Conservation (phyloP, 768 basidiomycete species). For the Coprinopsis strossmayeri region DNA sequence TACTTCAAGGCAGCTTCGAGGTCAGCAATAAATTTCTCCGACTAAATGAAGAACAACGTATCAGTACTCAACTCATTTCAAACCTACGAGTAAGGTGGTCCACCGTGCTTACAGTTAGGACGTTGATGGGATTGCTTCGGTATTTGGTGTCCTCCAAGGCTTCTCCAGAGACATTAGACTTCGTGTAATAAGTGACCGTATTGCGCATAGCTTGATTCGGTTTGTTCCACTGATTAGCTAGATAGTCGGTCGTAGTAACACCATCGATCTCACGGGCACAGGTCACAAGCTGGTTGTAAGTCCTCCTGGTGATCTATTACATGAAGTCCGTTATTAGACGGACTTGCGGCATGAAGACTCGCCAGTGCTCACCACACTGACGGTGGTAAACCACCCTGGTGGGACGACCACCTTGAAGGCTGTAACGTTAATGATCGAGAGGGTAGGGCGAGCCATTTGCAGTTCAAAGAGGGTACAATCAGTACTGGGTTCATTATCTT, state of each 20-base stretch:
- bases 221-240: neutral
- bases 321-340: neutral
- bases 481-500: too few species aligned
- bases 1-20: conserved; percentile 30
- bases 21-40: conserved; percentile 27
- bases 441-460: conserved; percentile 7
- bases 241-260: neutral
- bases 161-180: neutral
- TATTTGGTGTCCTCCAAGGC: conserved; percentile 8
- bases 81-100: too few species aligned
- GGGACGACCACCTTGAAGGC: conserved; percentile 8
- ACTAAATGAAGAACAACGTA: too few species aligned
- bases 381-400: conserved; percentile 9
- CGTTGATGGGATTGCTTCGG: conserved; percentile 9
- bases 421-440: neutral
- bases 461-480: neutral
- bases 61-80: too few species aligned
- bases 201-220: neutral
- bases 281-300: conserved; percentile 14
- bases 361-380: conserved; percentile 4
- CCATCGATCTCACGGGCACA: neutral
- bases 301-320: neutral
- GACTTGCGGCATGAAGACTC: neutral
- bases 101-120: conserved; percentile 10
- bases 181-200: conserved; percentile 1